A percentile compares a stretch with the other conserved stretches of the same genome.
Evolutionary conservation across 805 yeast genomes (phyloP).

Genomic region (Candida vaughaniae): DNA sequence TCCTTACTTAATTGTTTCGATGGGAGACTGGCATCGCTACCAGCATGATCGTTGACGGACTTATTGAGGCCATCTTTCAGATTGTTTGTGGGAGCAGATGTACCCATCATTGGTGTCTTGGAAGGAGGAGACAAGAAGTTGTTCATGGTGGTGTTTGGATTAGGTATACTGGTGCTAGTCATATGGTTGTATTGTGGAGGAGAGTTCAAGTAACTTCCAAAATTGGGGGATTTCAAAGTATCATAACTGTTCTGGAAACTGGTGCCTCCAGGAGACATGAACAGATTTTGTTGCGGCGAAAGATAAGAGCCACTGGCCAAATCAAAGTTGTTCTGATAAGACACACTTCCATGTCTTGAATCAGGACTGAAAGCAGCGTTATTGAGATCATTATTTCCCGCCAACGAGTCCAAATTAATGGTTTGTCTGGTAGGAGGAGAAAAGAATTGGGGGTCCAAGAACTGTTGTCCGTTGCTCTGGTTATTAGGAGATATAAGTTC

Average conservation of each 20-base stretch:
- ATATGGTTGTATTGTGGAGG: constrained; percentile 31
- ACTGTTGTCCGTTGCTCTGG: constrained; percentile 11
- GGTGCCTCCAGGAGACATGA: constrained; percentile 29
- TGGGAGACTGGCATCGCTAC: constrained; percentile 15
- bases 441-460: constrained; percentile 39
- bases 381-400: constrained; percentile 16
- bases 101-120: constrained; percentile 19
- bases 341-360: constrained; percentile 32
- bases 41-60: constrained; percentile 6
- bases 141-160: constrained; percentile 6
- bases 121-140: constrained; percentile 27
- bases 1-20: constrained; percentile 52
- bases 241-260: constrained; percentile 32
- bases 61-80: background rate
- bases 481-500: constrained; percentile 37
- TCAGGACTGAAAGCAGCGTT: constrained; percentile 30
- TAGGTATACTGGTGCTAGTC: constrained; percentile 25
- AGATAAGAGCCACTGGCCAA: constrained; percentile 29
- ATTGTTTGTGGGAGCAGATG: constrained; percentile 27
- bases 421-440: constrained; percentile 33
- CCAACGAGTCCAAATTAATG: constrained; percentile 22
- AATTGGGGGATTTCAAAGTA: constrained; percentile 35
- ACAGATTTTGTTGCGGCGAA: constrained; percentile 32
- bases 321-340: constrained; percentile 23
- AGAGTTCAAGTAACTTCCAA: constrained; percentile 31